phyloP scores from a whole-genome alignment of 148 eudicot species.

The Drosera capensis region DNA sequence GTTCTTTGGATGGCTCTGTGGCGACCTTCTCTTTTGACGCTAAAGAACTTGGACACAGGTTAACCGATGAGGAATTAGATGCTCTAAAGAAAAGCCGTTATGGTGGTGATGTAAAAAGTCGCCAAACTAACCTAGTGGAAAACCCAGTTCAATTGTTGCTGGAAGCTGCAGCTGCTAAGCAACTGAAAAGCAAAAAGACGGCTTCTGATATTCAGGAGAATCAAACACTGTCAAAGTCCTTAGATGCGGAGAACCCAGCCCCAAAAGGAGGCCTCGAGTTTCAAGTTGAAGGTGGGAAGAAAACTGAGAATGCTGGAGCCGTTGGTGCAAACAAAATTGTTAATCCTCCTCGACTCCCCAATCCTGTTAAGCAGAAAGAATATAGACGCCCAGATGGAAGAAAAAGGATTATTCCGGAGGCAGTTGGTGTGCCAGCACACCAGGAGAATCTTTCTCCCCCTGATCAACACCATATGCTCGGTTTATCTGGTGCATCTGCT shows the following conservation, averaged over 20 bases:
- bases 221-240: constrained; percentile 27
- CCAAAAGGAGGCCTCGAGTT: constrained; percentile 24
- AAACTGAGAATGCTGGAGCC: constrained; percentile 20
- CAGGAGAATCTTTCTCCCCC: constrained; percentile 29
- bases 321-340: constrained; percentile 37
- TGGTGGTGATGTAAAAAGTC: constrained; percentile 87
- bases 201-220: constrained; percentile 18
- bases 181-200: constrained; percentile 31
- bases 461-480: constrained; percentile 26
- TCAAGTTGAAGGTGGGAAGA: constrained; percentile 36
- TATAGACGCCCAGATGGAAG: constrained; percentile 87
- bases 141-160: constrained; percentile 78
- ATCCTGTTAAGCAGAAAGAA: constrained; percentile 87
- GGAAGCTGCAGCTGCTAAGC: constrained; percentile 74
- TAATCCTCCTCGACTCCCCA: constrained; percentile 28
- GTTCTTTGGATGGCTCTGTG: constrained; percentile 81
- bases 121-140: constrained; percentile 76
- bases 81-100: constrained; percentile 70
- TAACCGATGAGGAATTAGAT: constrained; percentile 62
- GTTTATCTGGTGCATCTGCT: constrained; percentile 20
- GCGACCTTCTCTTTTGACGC: constrained; percentile 75
- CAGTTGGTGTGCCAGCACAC: constrained; percentile 53
- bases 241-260: too few species aligned
- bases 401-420: constrained; percentile 85
- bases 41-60: constrained; percentile 63